Base-by-base conservation (phyloP, 2,329 filamentous ascomycete genomes). In the Sclerotinia sclerotiorum region DNA sequence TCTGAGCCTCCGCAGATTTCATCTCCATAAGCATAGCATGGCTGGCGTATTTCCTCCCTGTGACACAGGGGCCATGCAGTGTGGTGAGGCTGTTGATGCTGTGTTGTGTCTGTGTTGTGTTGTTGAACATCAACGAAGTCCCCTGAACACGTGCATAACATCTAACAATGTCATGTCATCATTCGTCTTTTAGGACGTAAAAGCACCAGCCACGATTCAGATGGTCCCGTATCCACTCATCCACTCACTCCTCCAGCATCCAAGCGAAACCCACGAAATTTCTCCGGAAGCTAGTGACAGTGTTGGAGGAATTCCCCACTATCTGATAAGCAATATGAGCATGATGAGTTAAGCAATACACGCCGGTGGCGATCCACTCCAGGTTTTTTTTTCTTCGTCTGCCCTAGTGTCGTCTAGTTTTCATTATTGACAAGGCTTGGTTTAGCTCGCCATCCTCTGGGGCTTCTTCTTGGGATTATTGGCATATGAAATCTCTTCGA, bases 211-310 rank as follows among this genome's bases (percentile, higher is more conserved):
- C 63, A 66, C 64, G 51, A 49, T 49, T 61, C 42, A 19, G 27
- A 15, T 17, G 21, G n/a, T 35, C 48, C 32, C 39, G 17, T 42
- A 44, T 46, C n/a, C 24, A 24, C 39, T 17, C 35, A 6, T 51
- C 46, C n/a, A 63, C 29, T 51, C 44, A 49, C 27, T 35, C 21
- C 44, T 27, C 32, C 46, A 13, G 29, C 55, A 58, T 61, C 54
- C 42, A 61, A 61, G 24, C 29, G 35, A 49, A 67, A 60, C 29
- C 55, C 24, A 67, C 65, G 65, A 67, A 51, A 42, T 67, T 67
- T 61, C 55, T 67, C 55, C 65, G 55, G 65, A 61, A 61, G 55
- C 46, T 52, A 67, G 51, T 35, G 15, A 13, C 29, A 29, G 19
- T 35, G 19, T 19, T 21, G 17, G n/a, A 24, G n/a, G 44, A n/a